These are phyloP conservation scores for Butyriboletus loyo DNA, from an alignment of 768 basidiomycete species.

Conservation along the genomic window DNA sequence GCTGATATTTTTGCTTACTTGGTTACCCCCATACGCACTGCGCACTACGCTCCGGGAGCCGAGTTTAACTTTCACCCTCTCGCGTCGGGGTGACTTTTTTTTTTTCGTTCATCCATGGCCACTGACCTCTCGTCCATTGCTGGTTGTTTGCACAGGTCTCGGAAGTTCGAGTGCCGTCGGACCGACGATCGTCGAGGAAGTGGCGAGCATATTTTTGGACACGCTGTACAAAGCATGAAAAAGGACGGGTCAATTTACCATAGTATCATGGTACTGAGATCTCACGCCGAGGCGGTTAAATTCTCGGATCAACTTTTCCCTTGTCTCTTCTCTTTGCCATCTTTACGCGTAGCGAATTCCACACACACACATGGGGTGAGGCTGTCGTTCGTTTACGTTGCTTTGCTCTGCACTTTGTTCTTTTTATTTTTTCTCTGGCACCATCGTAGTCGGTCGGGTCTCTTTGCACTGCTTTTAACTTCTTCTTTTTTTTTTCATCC, in stretches of 20 bases:
- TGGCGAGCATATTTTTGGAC: slow-evolving; percentile 81
- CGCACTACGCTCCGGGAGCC: neutral
- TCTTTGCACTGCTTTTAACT: too few relatives aligned
- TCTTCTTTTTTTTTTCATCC: too few relatives aligned
- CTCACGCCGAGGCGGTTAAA: too few relatives aligned
- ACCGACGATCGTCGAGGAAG: slow-evolving; percentile 70
- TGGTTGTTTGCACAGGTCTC: slow-evolving; percentile 47
- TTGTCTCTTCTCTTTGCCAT: neutral
- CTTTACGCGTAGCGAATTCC: neutral
- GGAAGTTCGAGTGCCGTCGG: slow-evolving; percentile 82
- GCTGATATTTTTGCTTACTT: slow-evolving; percentile 2
- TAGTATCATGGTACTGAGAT: neutral
- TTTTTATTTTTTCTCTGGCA: too few relatives aligned
- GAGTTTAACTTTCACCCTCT: too few relatives aligned
- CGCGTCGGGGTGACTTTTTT: too few relatives aligned
- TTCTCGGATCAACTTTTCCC: neutral
- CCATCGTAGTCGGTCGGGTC: too few relatives aligned
- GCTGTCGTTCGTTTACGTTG: too few relatives aligned
- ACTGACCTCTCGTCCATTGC: neutral
- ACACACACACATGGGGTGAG: too few relatives aligned
- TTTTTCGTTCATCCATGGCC: neutral
- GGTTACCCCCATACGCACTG: neutral
- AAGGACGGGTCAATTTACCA: neutral
- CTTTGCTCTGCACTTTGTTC: too few relatives aligned
- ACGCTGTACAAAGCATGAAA: slow-evolving; percentile 71